Base-by-base conservation (phyloP, 225 moss, liverwort and hornwort species). In the Polytrichum formosum region DNA sequence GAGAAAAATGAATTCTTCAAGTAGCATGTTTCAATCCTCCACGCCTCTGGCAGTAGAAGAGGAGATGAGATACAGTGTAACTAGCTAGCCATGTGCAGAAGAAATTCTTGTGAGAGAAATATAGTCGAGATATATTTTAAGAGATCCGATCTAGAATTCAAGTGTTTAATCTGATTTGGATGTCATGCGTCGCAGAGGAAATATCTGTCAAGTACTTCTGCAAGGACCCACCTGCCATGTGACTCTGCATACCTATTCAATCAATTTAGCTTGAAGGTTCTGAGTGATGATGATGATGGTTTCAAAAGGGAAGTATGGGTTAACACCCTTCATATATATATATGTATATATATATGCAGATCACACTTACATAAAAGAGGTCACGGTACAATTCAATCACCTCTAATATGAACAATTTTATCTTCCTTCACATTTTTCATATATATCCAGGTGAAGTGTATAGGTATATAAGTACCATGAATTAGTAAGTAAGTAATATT, bases 141-240 rank as follows among this genome's bases (percentile, higher is more conserved):
- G 3, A 31, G 13, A 16, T 46, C 46, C 21, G 23, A 58, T 23
- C 58, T 6, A 23, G 23, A 23, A 22, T 58, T 6, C 21, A 21
- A 58, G 8, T 58, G n/a, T 58, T 58, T 58, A 23, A 58, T 58
- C 58, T 58, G 58, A 58, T 58, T 9, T 58, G 58, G 58, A 46
- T 46, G 13, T 46, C 46, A 46, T 46, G 46, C 46, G 46, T 46
- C 46, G 46, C 46, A 46, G 58, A 23, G 20, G 58, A 58, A 58
- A 58, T 58, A 58, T 58, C 58, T 58, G 58, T 58, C 58, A 23
- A 58, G 58, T 58, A 58, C 58, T 58, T 58, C 58, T 6, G 23
- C 58, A 58, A 58, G 58, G 58, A 58, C 58, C 58, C 58, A 58
- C 58, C 58, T 58, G 58, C 58, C 46, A 58, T 58, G 58, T 58